Evolutionary conservation across 2,329 filamentous ascomycete species (phyloP).

Genomic region (Exophiala xenobiotica): DNA sequence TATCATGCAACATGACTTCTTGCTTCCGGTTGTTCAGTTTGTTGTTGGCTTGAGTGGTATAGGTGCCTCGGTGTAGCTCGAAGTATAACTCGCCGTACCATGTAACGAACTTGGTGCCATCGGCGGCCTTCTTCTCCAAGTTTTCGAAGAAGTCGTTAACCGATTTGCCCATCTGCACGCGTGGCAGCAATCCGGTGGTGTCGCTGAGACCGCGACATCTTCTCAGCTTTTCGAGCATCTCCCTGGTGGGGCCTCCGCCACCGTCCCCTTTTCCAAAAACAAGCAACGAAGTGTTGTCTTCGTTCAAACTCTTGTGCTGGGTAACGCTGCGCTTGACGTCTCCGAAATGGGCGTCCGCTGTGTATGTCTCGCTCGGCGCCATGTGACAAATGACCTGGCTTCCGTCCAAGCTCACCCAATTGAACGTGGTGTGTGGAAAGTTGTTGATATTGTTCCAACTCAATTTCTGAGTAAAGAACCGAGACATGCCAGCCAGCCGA

Average conservation of each 20-base stretch:
- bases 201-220: conserved; percentile 90
- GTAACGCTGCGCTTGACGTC: conserved; percentile 86
- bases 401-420: conserved; percentile 94
- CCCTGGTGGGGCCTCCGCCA: conserved; percentile 89
- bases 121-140: conserved; percentile 72
- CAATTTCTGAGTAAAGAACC: conserved; percentile 96
- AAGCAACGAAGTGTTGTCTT: conserved; percentile 84
- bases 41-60: conserved; percentile 96
- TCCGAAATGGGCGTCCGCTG: conserved; percentile 88
- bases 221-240: conserved; percentile 91
- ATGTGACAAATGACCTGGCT: conserved; percentile 98
- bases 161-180: conserved; percentile 81
- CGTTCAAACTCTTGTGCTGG: conserved; percentile 93
- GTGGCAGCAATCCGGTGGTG: conserved; percentile 76
- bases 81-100: conserved; percentile 99
- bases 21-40: conserved; percentile 89
- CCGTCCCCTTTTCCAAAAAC: conserved; percentile 97
- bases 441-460: conserved; percentile 99
- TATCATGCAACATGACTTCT: conserved; percentile 79
- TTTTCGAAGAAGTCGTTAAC: conserved; percentile 93
- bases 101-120: conserved; percentile 73
- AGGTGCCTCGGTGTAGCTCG: conserved; percentile 93
- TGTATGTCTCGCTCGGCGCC: conserved; percentile 94
- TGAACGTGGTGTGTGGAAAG: conserved; percentile 98
- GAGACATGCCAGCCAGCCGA: conserved; percentile 88